Percentiles rank a stretch among this genome's conserved stretches.
phyloP scores from a whole-genome alignment of 1,284 basidiomycete species.

The Ustilago loliicola region DNA sequence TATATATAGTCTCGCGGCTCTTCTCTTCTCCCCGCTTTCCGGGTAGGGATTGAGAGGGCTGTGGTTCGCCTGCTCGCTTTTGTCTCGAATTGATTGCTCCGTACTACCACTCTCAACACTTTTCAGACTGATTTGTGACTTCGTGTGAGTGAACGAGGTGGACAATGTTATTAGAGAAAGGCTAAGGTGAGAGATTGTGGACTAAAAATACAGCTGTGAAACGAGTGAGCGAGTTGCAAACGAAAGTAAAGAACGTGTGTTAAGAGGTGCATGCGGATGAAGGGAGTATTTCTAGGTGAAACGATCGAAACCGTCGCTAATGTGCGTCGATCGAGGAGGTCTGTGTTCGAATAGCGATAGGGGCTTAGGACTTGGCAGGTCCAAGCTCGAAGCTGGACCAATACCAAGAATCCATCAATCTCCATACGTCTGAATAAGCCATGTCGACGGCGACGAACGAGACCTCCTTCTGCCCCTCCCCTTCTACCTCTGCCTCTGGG shows the following conservation, averaged over 20 bases:
- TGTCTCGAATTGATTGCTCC: conserved; percentile 2
- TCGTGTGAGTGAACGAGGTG: background rate
- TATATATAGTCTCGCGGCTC: conserved; percentile 9
- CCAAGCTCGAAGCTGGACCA: conserved; percentile 38
- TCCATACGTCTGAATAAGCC: conserved; percentile 33
- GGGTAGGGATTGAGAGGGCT: background rate
- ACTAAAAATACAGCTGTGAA: conserved; percentile 19
- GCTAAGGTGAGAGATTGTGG: background rate
- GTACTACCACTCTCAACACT: background rate
- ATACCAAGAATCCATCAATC: conserved; percentile 41
- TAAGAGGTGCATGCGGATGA: background rate
- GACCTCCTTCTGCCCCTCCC: background rate
- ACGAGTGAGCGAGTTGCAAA: background rate
- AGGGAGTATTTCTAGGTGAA: background rate
- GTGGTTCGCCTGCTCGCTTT: background rate
- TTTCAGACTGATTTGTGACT: background rate
- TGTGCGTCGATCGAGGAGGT: too few species aligned
- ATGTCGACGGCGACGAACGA: conserved; percentile 32
- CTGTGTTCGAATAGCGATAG: too few species aligned
- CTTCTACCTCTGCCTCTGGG: background rate
- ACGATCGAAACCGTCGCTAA: too few species aligned
- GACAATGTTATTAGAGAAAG: background rate
- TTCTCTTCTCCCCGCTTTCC: background rate
- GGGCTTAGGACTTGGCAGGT: background rate
- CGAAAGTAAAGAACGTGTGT: background rate